Evolutionary conservation across 345 rosid genomes (phyloP), one percentile per base, ranked within the genome.

Genomic region (Pistacia integerrima): DNA sequence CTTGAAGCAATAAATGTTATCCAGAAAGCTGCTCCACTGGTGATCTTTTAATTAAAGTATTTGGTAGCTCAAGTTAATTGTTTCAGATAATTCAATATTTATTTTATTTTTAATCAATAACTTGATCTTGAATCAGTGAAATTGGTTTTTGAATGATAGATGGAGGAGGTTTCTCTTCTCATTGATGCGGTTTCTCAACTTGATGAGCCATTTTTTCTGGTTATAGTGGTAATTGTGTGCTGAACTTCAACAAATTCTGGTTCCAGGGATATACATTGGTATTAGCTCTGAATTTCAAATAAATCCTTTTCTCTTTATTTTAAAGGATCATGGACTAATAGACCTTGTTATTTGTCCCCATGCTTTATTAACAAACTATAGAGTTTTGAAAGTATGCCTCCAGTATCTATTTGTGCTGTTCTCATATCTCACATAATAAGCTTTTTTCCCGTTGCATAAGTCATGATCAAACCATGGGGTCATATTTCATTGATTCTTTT

Each of bases 201-300:
- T 75, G 97, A 96, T 84, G 97, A 92, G 88, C 98, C 99, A 46
- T 91, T 93, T 90, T 87, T 93, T 60, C 91, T 92, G 97, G 98
- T 87, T 76, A 93, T 96, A 91, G 98, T 92, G 97, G 98, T 96
- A 96, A 93, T 91, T 89, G 94, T 87, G 98, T 88, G 97, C 97
- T 92, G 94, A 96, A 90, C 92, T 90, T 86, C 99, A 79, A 89
- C 92, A 89, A 91, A 90, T 88, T 96, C 92, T 93, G 97, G 97
- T 92, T 90, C 97, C 93, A 84, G 89, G 97, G 84, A 90, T 90
- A 85, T 96, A 78, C 87, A 84, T 91, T 87, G 97, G 93, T 93
- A 93, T 92, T 91, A 88, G 94, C 98, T 91, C 97, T 87, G 72
- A 85, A 87, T 91, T 93, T 90, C 85, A 82, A 77, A 80, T 67